phyloP scores from a whole-genome alignment of 495 filamentous ascomycete genomes.

The Elasticomyces elasticus region DNA sequence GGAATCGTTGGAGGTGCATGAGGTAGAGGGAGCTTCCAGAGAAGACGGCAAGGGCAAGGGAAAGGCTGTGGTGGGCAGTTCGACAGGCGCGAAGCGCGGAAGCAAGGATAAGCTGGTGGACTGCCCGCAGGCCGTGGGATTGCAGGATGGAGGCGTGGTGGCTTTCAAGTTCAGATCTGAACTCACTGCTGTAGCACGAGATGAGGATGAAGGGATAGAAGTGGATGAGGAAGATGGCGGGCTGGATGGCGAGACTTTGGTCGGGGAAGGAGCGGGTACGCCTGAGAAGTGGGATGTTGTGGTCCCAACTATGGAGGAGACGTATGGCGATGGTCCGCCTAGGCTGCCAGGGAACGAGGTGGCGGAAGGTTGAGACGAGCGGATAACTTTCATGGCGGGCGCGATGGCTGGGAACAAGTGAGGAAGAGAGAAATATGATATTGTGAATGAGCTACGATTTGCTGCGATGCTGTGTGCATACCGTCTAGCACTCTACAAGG shows the following conservation, averaged over 20 bases:
- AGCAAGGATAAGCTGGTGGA: slow-evolving; percentile 25
- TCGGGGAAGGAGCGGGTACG: slow-evolving; percentile 19
- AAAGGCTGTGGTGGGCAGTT: slow-evolving; percentile 5
- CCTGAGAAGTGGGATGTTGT: slow-evolving; percentile 55
- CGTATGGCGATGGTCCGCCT: slow-evolving; percentile 30
- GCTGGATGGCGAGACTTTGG: slow-evolving; percentile 45
- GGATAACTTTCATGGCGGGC: no score
- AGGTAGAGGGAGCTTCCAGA: background rate
- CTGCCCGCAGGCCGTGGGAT: slow-evolving; percentile 39
- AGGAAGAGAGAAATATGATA: no score
- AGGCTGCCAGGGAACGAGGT: slow-evolving; percentile 1
- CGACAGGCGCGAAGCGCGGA: slow-evolving; percentile 18
- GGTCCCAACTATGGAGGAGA: slow-evolving; percentile 51
- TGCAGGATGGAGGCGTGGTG: slow-evolving; percentile 50
- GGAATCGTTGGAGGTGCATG: slow-evolving; percentile 23
- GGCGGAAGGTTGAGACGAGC: background rate
- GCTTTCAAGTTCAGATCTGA: slow-evolving; percentile 56
- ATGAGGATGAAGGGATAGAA: slow-evolving; percentile 16
- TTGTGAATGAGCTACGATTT: background rate
- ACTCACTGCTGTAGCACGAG: slow-evolving; percentile 15
- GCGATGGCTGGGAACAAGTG: background rate
- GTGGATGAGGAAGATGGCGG: slow-evolving; percentile 31
- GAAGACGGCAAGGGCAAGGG: slow-evolving; percentile 26
- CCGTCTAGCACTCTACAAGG: no score
- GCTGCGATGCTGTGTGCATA: background rate